Evolutionary conservation across 2,329 filamentous ascomycete genomes (phyloP).

Genomic region (Leptodontidium sp.): DNA sequence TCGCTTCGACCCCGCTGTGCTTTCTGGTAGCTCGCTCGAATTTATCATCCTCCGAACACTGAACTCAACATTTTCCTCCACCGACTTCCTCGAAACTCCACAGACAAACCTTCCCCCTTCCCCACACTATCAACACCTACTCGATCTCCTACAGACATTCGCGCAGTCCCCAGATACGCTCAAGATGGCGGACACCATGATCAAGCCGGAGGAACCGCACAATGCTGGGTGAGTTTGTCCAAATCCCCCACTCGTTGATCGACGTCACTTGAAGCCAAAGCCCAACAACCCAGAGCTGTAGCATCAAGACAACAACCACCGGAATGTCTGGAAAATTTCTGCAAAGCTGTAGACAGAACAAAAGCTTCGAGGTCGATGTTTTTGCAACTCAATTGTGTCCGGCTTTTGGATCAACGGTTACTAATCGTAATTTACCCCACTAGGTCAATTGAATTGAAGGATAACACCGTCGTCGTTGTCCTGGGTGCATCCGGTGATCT

Average conservation of each 20-base stretch:
- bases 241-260: conserved; percentile 29
- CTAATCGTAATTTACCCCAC: conserved; percentile 49
- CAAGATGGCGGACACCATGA: conserved; percentile 59
- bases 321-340: conserved; percentile 14
- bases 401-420: conserved; percentile 43
- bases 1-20: conserved; percentile 30
- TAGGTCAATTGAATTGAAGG: conserved; percentile 93
- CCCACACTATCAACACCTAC: conserved; percentile 21
- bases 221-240: conserved; percentile 58
- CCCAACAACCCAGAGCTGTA: conserved; percentile 28
- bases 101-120: conserved; percentile 31
- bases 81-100: conserved; percentile 27
- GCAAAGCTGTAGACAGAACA: conserved; percentile 25
- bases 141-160: conserved; percentile 24
- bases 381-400: conserved; percentile 34
- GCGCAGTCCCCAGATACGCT: conserved; percentile 1
- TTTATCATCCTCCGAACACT: conserved; percentile 20
- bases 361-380: conserved; percentile 23
- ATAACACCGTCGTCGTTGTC: conserved; percentile 96
- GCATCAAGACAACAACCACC: conserved; percentile 21
- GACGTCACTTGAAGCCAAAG: conserved; percentile 41
- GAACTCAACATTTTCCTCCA: conserved; percentile 35
- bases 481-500: conserved; percentile 97
- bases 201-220: conserved; percentile 57
- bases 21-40: conserved; percentile 24